A percentile compares a stretch with the other conserved stretches of the same genome.
These are phyloP conservation scores for Diplodia corticola DNA, from an alignment of 2,329 filamentous ascomycete genomes.

Conservation along the genomic window DNA sequence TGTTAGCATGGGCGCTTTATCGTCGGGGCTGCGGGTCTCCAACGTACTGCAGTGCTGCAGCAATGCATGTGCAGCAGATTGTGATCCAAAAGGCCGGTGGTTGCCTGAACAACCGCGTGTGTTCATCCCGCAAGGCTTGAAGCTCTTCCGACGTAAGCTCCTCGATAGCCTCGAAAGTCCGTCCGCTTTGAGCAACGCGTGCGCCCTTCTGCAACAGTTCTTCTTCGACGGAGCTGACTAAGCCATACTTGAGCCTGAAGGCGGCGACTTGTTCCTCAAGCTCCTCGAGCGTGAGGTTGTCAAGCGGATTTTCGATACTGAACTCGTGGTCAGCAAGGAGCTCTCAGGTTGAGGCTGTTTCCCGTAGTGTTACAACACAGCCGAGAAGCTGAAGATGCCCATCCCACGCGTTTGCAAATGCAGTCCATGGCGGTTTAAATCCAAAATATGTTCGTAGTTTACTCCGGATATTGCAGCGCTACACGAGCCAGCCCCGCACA, in stretches of 20 bases:
- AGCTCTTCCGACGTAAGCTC: slow-evolving; percentile 64
- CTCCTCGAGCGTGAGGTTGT: slow-evolving; percentile 53
- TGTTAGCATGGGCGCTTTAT: neutral
- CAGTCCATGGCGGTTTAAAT: neutral
- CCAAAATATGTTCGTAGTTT: neutral
- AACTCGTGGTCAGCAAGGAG: neutral
- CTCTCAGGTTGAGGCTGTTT: neutral
- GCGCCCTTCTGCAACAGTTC: slow-evolving; percentile 67
- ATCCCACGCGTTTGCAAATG: neutral
- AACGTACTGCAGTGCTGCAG: slow-evolving; percentile 58
- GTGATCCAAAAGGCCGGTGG: slow-evolving; percentile 65
- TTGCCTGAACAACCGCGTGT: slow-evolving; percentile 66
- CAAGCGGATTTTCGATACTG: slow-evolving; percentile 59
- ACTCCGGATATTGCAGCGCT: neutral
- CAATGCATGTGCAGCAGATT: slow-evolving; percentile 67
- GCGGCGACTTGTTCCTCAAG: slow-evolving; percentile 58
- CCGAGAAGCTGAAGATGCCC: neutral
- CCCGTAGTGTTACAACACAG: neutral
- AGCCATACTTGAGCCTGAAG: slow-evolving; percentile 61
- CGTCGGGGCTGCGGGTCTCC: neutral
- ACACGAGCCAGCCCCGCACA: neutral
- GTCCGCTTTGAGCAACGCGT: slow-evolving; percentile 70
- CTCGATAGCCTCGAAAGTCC: slow-evolving; percentile 61
- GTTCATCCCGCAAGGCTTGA: slow-evolving; percentile 60
- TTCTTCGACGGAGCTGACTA: slow-evolving; percentile 56